Percentiles rank a stretch among this genome's conserved stretches.
Conservation (phyloP, 768 basidiomycete species). For the Phlebiopsis flavidoalba region DNA sequence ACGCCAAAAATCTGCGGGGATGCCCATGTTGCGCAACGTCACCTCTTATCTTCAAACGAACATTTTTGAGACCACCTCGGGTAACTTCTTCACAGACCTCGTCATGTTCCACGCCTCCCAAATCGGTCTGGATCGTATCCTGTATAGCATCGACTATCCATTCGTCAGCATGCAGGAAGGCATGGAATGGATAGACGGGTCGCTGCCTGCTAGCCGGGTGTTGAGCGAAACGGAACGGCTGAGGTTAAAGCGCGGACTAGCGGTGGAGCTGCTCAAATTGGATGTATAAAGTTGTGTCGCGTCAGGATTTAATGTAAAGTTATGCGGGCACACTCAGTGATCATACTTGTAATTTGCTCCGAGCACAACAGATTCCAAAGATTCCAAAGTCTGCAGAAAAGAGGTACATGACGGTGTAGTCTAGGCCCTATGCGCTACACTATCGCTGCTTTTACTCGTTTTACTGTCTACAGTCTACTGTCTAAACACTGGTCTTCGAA, state of each 20-base stretch:
- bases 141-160: neutral
- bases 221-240: neutral
- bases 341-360: too few species aligned
- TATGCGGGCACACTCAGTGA: too few species aligned
- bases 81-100: constrained; percentile 1
- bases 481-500: too few species aligned
- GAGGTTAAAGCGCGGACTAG: neutral
- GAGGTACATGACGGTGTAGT: too few species aligned
- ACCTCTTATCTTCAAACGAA: constrained; percentile 1
- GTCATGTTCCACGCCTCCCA: neutral
- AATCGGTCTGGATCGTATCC: neutral
- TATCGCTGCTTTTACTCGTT: too few species aligned
- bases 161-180: neutral
- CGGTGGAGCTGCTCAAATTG: neutral
- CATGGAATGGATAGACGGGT: neutral
- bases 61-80: constrained; percentile 4
- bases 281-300: neutral
- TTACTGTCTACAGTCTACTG: too few species aligned
- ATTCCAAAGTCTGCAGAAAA: too few species aligned
- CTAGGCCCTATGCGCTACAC: too few species aligned
- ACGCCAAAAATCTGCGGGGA: neutral
- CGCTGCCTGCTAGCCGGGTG: neutral
- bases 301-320: too few species aligned
- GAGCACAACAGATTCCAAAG: too few species aligned
- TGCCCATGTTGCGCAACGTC: constrained; percentile 1